A percentile compares a stretch with the other conserved stretches of the same genome.
These are phyloP conservation scores for Jacaranda copaia DNA, from an alignment of 257 asterid species.

Conservation along the genomic window DNA sequence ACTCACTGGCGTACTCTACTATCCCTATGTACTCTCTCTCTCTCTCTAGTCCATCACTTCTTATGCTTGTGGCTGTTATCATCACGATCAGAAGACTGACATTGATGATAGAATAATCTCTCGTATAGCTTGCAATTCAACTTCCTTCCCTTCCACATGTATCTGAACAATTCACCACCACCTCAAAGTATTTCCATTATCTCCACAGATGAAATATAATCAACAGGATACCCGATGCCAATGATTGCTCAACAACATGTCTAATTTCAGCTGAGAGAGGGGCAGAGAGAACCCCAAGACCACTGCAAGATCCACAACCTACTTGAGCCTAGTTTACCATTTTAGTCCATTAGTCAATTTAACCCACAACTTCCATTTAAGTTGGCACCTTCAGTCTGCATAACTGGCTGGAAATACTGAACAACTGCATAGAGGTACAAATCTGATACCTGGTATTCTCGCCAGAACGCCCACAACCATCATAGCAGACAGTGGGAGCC, in stretches of 20 bases:
- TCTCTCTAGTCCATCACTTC: not conserved
- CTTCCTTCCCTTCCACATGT: not conserved
- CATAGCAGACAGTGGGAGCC: no score
- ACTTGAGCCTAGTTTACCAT: not conserved
- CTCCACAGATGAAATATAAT: not conserved
- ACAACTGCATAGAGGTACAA: not conserved
- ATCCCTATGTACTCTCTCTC: not conserved
- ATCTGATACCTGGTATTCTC: no score
- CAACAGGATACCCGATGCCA: not conserved
- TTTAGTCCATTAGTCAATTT: not conserved
- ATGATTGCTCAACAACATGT: not conserved
- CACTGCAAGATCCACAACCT: not conserved
- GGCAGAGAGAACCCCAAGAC: not conserved
- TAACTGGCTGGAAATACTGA: no score
- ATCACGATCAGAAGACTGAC: not conserved
- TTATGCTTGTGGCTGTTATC: not conserved
- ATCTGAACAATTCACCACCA: not conserved
- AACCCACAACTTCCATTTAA: not conserved
- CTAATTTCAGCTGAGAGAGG: not conserved
- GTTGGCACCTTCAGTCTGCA: not conserved
- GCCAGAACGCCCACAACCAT: no score
- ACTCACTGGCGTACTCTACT: no score
- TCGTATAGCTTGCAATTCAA: not conserved
- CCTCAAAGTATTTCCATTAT: not conserved
- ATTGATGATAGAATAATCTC: not conserved